A percentile compares a stretch with the other conserved stretches of the same genome.
Evolutionary conservation across 2,329 filamentous ascomycete species (phyloP).

Genomic region (Lachnellula occidentalis): DNA sequence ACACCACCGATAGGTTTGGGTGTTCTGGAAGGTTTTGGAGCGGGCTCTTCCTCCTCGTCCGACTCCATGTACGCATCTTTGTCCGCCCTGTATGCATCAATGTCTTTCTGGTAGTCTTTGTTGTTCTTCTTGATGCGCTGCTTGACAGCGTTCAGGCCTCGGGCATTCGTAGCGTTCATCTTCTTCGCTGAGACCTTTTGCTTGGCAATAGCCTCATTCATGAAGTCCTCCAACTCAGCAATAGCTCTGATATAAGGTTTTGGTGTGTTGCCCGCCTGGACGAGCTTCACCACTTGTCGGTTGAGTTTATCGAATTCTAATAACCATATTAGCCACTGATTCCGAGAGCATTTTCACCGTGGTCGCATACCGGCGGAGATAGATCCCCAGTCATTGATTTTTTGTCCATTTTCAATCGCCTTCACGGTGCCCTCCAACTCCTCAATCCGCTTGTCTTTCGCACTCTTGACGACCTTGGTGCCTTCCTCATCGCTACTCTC

Average conservation of each 20-base stretch:
- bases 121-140: slow-evolving; percentile 99
- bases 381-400: slow-evolving; percentile 95
- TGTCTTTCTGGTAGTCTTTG: slow-evolving; percentile 84
- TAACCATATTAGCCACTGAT: slow-evolving; percentile 15
- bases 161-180: slow-evolving; percentile 95
- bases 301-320: slow-evolving; percentile 93
- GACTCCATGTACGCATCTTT: slow-evolving; percentile 86
- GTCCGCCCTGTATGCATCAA: slow-evolving; percentile 80
- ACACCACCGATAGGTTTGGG: slow-evolving; percentile 43
- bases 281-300: slow-evolving; percentile 75
- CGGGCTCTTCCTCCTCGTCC: slow-evolving; percentile 66
- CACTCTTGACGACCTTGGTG: slow-evolving; percentile 86
- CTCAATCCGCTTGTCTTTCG: slow-evolving; percentile 94
- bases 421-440: slow-evolving; percentile 87
- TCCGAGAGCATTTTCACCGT: slow-evolving; percentile 15
- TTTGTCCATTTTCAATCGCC: slow-evolving; percentile 91
- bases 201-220: slow-evolving; percentile 91
- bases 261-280: slow-evolving; percentile 70
- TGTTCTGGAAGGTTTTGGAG: slow-evolving; percentile 46
- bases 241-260: slow-evolving; percentile 91
- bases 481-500: slow-evolving; percentile 81
- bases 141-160: slow-evolving; percentile 93
- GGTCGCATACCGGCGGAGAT: slow-evolving; percentile 71
- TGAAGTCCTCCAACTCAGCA: slow-evolving; percentile 87
- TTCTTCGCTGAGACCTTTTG: slow-evolving; percentile 96